A percentile compares a stretch with the other conserved stretches of the same genome.
Conservation (phyloP, 768 basidiomycete species). For the Macrolepiota fuliginosa region DNA sequence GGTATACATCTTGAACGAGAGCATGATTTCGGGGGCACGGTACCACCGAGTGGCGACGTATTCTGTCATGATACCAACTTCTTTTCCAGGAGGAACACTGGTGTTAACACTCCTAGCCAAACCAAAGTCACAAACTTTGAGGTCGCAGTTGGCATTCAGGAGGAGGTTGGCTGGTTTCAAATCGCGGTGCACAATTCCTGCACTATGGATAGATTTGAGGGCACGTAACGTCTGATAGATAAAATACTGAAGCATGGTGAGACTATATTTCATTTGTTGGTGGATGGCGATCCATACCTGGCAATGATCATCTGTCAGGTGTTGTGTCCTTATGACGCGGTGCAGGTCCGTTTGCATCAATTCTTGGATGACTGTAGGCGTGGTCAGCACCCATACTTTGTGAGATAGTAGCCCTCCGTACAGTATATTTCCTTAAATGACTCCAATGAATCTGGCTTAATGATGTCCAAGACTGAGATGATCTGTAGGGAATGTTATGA, state of each 20-base stretch:
- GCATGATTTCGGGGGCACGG: conserved; percentile 92
- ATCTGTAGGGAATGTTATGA: conserved; percentile 47
- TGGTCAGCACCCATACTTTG: conserved; percentile 3
- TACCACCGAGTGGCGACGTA: conserved; percentile 95
- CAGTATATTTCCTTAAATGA: conserved; percentile 89
- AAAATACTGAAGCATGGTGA: conserved; percentile 54
- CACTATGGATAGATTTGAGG: conserved; percentile 86
- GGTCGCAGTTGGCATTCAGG: conserved; percentile 86
- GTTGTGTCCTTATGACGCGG: conserved; percentile 87
- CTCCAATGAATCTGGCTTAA: conserved; percentile 73
- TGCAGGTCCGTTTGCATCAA: conserved; percentile 91
- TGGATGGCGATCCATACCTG: conserved; percentile 45
- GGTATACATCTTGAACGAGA: conserved; percentile 88
- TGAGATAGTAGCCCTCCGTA: conserved; percentile 25
- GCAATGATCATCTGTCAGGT: conserved; percentile 88
- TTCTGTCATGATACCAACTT: conserved; percentile 72
- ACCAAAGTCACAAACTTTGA: conserved; percentile 90
- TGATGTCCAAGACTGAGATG: conserved; percentile 89
- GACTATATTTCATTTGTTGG: conserved; percentile 33
- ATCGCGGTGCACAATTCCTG: conserved; percentile 77
- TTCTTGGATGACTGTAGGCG: conserved; percentile 68
- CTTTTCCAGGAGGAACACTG: conserved; percentile 53
- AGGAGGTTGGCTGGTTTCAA: conserved; percentile 87
- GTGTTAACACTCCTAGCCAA: conserved; percentile 67
- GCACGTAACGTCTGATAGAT: conserved; percentile 83